A percentile compares a stretch with the other conserved stretches of the same genome.
Conservation (phyloP, 179 eudicot genomes). For the Corrigiola litoralis region DNA sequence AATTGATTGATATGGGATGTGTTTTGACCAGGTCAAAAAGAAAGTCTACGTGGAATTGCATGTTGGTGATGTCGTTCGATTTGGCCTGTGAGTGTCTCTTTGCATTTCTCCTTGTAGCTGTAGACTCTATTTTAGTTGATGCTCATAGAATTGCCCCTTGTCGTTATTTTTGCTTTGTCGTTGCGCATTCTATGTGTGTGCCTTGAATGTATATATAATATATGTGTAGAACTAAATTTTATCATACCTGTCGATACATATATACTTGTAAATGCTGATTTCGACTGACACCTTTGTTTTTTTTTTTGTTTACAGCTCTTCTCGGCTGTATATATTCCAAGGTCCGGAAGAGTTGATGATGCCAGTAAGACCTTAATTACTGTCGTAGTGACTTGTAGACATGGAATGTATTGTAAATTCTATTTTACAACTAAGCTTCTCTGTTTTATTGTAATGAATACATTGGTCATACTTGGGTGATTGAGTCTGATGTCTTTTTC, state of each 20-base stretch:
- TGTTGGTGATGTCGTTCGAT: constrained; percentile 92
- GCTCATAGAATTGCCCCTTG: neutral
- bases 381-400: neutral
- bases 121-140: no score
- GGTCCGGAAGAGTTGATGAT: constrained; percentile 95
- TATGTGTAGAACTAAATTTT: no score
- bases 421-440: no score
- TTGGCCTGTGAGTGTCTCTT: constrained; percentile 81
- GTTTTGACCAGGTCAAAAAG: constrained; percentile 52
- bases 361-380: constrained; percentile 47
- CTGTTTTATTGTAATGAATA: no score
- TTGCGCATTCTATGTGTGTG: no score
- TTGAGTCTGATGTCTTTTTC: constrained; percentile 5
- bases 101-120: neutral
- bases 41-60: constrained; percentile 74
- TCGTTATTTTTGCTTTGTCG: neutral
- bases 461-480: neutral
- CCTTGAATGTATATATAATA: no score
- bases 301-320: constrained; percentile 46
- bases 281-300: constrained; percentile 9
- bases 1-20: neutral
- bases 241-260: no score
- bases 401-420: no score
- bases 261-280: constrained; percentile 1
- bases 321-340: constrained; percentile 87